Percentiles rank a stretch among this genome's conserved stretches.
Conservation (phyloP, 371 early-diverging fungal genomes). For the Capillidium rhysosporum region DNA sequence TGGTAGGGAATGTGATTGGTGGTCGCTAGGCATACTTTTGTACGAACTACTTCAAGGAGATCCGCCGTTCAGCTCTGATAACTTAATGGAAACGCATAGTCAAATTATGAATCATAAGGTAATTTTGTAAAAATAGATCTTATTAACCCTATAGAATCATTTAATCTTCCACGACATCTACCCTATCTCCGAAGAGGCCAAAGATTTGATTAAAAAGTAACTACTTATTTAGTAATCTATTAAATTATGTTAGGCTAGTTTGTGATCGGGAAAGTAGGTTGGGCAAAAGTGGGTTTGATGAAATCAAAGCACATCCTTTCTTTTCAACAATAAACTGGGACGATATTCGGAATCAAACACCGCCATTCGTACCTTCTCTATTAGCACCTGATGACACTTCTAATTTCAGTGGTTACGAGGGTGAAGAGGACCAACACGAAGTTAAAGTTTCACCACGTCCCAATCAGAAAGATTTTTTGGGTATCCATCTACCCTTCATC, state of each 20-base stretch:
- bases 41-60: constrained; percentile 94
- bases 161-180: constrained; percentile 36
- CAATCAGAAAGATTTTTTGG: constrained; percentile 28
- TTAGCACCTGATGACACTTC: background rate
- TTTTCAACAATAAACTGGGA: constrained; percentile 52
- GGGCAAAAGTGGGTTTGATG: constrained; percentile 41
- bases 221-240: background rate
- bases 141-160: constrained; percentile 19
- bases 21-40: constrained; percentile 97
- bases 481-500: constrained; percentile 60
- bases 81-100: constrained; percentile 67
- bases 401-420: constrained; percentile 4
- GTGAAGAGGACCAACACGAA: constrained; percentile 1
- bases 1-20: constrained; percentile 95
- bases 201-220: constrained; percentile 54
- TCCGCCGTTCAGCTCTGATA: constrained; percentile 75
- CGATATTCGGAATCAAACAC: constrained; percentile 18
- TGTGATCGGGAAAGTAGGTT: constrained; percentile 49
- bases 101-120: constrained; percentile 54
- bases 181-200: constrained; percentile 44
- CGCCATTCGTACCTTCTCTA: constrained; percentile 4
- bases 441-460: background rate
- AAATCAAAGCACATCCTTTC: constrained; percentile 57
- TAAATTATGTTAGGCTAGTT: constrained; percentile 28
- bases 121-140: constrained; percentile 9